Evolutionary conservation across 2,329 filamentous ascomycete genomes (phyloP), one percentile per base, ranked within the genome.

Genomic region (Aspergillus uvarum): DNA sequence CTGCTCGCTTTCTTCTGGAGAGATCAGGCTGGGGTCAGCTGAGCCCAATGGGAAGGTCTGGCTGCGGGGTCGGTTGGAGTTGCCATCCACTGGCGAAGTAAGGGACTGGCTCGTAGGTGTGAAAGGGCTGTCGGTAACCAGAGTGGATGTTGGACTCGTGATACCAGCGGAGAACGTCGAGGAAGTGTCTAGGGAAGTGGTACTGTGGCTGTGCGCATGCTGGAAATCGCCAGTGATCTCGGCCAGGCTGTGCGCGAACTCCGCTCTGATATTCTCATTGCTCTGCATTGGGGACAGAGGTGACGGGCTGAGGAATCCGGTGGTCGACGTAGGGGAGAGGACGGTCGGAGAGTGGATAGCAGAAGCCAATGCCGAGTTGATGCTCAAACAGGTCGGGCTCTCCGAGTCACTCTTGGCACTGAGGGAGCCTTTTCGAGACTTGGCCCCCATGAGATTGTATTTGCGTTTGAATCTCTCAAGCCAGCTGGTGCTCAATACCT

Each of bases 381-480:
- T 81, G 63, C 82, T 84, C 63, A 85, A 78, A 58, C 85, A 83
- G 24, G 83, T 84, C n/a, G 77, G 74, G 60, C 83, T 85, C 68
- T 91, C 89, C 0, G 87, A 84, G 56, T 93, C 89, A 72, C 91
- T 92, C 42, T 87, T 73, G 50, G 68, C 61, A 55, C 72, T 72
- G 31, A 71, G 61, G 6, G 84, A 85, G 31, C 78, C 76, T 71
- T 85, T 86, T 50, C 84, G 76, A 49, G 80, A 80, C 67, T 82
- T 83, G 11, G 82, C 77, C 42, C 82, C 81, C 66, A 81, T 75
- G 11, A 89, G 71, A 64, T 84, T 87, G 73, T 96, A 89, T 79
- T 94, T 96, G 72, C 92, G 87, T 80, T 97, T 96, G 81, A 98
- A 98, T 73, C 95, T 96, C 71, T 96, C 92, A 35, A 98, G 83